Conservation (phyloP, 2,329 filamentous ascomycete genomes). For the Sporothrix phasma region DNA sequence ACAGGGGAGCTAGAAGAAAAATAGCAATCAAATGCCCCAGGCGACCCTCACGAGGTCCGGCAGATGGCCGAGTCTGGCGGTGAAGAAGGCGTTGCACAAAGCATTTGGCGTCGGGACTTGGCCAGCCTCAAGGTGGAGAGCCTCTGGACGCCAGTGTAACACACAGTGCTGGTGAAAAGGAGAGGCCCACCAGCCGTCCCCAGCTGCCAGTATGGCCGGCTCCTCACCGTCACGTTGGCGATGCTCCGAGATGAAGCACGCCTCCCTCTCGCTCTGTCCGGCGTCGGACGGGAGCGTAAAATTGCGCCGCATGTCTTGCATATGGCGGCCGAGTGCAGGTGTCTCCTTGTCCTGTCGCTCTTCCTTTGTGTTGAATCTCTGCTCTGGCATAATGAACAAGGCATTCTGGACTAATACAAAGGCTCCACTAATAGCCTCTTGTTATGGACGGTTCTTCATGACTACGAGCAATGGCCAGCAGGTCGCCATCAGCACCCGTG, state of each 20-base stretch:
- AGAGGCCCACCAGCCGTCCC: background rate
- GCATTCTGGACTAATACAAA: too few relatives aligned
- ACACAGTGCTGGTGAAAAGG: background rate
- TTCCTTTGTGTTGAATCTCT: too few relatives aligned
- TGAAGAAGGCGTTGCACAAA: constrained; percentile 1
- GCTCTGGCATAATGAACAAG: too few relatives aligned
- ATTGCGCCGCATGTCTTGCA: too few relatives aligned
- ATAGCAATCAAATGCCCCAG: background rate
- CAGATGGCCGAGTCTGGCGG: constrained; percentile 4
- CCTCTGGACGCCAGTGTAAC: background rate
- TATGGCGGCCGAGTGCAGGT: too few relatives aligned
- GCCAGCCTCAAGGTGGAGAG: background rate
- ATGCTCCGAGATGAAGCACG: background rate
- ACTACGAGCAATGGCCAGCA: too few relatives aligned
- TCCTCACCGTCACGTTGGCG: background rate
- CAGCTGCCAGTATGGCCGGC: background rate
- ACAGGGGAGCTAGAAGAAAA: too few relatives aligned
- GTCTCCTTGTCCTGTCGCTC: background rate
- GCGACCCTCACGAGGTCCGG: background rate
- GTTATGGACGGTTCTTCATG: too few relatives aligned
- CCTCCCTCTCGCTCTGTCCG: background rate
- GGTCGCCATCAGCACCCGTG: too few relatives aligned
- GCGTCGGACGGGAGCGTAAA: too few relatives aligned
- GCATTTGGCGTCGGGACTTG: background rate
- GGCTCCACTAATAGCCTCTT: too few relatives aligned